Evolutionary conservation across 345 rosid species (phyloP), one percentile per base, ranked within the genome.

Genomic region (Euclidium syriacum): DNA sequence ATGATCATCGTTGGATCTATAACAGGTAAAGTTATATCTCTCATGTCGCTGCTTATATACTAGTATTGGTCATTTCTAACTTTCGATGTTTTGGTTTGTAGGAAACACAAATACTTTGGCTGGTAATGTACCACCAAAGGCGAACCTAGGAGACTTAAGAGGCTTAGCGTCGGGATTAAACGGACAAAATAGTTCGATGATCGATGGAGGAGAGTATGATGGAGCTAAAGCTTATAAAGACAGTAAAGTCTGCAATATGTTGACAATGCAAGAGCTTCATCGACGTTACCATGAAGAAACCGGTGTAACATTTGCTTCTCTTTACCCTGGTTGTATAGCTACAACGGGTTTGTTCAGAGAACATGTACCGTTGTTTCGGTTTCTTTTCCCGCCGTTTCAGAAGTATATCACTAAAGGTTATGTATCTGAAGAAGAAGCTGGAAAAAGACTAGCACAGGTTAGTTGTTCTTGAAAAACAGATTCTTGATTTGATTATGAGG

Each of bases 201-300:
- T 94, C 14, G 96, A 94, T 47, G 99, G 99, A 14, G 99, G 90
- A 27, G 85, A 85, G 0, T 94, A 75, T 11, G 99, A 94, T 56
- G 97, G 99, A 27, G 99, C 99, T 18, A 90, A 94, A 75, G 95
- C 99, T 57, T 90, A 94, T 74, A 94, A 90, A 76, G 99, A 94
- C 81, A 94, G 99, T 78, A 94, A 94, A 65, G 97, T 94, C 40
- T 94, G 97, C 81, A 94, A 94, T 68, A 94, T 94, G 97, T 82
- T 94, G 29, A 83, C 85, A 1, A 94, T 94, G 97, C 99, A 90
- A 62, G 95, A 94, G 65, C 89, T 90, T 78, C 99, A 94, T 71
- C 77, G 97, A 68, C 90, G 91, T 22, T 90, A 67, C 79, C 99
- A 90, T 4, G 92, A 94, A 64, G 95, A 90, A 23, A 85, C 96